Evolutionary conservation across 2,329 filamentous ascomycete species (phyloP).

Genomic region (Aphanocladium album): DNA sequence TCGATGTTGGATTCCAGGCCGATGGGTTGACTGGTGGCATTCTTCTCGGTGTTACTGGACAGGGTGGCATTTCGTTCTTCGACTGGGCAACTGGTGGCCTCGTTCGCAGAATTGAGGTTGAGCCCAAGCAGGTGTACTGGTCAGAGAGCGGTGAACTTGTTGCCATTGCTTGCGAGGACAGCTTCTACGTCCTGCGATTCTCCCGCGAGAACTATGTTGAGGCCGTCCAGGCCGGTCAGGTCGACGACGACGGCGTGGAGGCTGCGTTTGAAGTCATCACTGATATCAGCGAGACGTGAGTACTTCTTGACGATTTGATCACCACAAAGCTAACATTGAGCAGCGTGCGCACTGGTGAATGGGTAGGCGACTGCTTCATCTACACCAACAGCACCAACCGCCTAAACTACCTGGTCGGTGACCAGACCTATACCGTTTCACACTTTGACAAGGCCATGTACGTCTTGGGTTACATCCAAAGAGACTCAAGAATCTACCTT

Average conservation of each 20-base stretch:
- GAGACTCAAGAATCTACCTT: slow-evolving; percentile 92
- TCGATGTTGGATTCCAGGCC: slow-evolving; percentile 93
- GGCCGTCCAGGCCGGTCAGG: slow-evolving; percentile 73
- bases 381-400: slow-evolving; percentile 97
- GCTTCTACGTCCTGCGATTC: slow-evolving; percentile 89
- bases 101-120: slow-evolving; percentile 84
- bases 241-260: slow-evolving; percentile 89
- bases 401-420: slow-evolving; percentile 94
- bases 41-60: slow-evolving; percentile 87
- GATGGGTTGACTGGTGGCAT: slow-evolving; percentile 87
- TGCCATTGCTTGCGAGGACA: slow-evolving; percentile 87
- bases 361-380: slow-evolving; percentile 98
- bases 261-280: slow-evolving; percentile 94
- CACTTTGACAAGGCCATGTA: slow-evolving; percentile 97
- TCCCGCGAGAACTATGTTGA: slow-evolving; percentile 84
- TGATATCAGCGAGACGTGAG: slow-evolving; percentile 83
- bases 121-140: slow-evolving; percentile 82
- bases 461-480: slow-evolving; percentile 87
- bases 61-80: slow-evolving; percentile 91
- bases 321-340: slow-evolving; percentile 20
- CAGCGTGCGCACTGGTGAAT: slow-evolving; percentile 87
- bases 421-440: slow-evolving; percentile 95
- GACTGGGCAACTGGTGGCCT: slow-evolving; percentile 90
- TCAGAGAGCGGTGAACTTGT: slow-evolving; percentile 94
- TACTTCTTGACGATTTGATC: background rate